These are phyloP conservation scores for Colletotrichum kahawae DNA, from an alignment of 2,329 filamentous ascomycete species.

Conservation along the genomic window DNA sequence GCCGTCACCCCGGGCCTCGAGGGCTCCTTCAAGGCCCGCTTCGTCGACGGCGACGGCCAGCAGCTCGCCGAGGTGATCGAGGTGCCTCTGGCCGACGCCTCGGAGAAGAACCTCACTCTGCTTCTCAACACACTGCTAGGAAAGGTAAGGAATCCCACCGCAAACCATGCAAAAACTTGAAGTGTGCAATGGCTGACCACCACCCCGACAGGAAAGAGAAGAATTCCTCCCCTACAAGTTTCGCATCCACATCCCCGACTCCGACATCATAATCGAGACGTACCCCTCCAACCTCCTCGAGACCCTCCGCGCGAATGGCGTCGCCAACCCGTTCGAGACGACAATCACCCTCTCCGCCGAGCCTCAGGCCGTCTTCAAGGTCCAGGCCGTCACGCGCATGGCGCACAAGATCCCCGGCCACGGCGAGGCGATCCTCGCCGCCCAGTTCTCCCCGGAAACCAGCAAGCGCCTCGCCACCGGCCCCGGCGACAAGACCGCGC, in stretches of 20 bases:
- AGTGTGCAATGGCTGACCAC: neutral
- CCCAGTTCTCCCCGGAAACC: slow-evolving; percentile 81
- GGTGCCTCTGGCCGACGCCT: slow-evolving; percentile 83
- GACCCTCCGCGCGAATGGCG: slow-evolving; percentile 59
- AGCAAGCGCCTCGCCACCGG: slow-evolving; percentile 85
- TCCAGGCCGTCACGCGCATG: slow-evolving; percentile 89
- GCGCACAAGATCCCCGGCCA: slow-evolving; percentile 89
- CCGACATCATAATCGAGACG: slow-evolving; percentile 58
- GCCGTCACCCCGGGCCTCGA: slow-evolving; percentile 70
- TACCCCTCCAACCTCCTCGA: slow-evolving; percentile 61
- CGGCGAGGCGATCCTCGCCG: slow-evolving; percentile 86
- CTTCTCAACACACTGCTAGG: slow-evolving; percentile 85
- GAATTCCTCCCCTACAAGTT: slow-evolving; percentile 68
- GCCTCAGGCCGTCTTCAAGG: slow-evolving; percentile 92
- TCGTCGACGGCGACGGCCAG: slow-evolving; percentile 81
- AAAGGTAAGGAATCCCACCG: slow-evolving; percentile 56
- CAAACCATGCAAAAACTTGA: neutral
- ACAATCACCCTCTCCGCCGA: slow-evolving; percentile 63
- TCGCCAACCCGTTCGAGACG: slow-evolving; percentile 63
- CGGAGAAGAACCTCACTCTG: slow-evolving; percentile 86
- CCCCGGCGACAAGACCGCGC: slow-evolving; percentile 87
- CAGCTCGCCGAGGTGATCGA: slow-evolving; percentile 72
- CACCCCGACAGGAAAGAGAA: slow-evolving; percentile 50
- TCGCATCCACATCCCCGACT: slow-evolving; percentile 61
- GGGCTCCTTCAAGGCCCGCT: slow-evolving; percentile 84